phyloP scores from a whole-genome alignment of 441 rosid species.

The Pelargonium australe region DNA sequence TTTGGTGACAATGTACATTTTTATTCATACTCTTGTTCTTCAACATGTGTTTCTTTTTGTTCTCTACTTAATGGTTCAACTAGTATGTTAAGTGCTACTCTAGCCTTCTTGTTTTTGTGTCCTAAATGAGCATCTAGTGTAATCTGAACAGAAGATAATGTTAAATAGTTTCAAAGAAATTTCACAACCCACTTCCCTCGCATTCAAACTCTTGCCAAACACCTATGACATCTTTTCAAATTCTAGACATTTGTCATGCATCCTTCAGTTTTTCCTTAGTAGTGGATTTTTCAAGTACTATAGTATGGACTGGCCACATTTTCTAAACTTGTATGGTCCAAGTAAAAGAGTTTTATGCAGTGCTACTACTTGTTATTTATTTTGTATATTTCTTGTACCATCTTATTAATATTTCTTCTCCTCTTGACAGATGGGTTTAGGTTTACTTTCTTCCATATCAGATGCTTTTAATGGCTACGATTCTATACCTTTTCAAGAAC shows the following conservation, averaged over 20 bases:
- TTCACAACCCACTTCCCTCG: background rate
- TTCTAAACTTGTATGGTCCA: background rate
- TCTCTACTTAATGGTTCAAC: background rate
- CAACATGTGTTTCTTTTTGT: background rate
- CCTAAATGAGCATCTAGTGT: background rate
- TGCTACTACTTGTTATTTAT: background rate
- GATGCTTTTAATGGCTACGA: constrained; percentile 33
- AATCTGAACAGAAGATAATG: background rate
- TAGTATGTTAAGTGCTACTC: background rate
- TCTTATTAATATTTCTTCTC: constrained; percentile 11
- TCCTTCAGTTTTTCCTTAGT: background rate
- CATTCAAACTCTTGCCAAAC: background rate
- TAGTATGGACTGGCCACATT: background rate
- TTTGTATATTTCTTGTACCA: constrained; percentile 3
- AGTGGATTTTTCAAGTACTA: background rate
- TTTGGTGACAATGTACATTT: constrained; percentile 2
- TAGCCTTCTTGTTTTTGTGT: background rate
- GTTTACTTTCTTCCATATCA: constrained; percentile 42
- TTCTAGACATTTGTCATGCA: background rate
- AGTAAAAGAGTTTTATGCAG: background rate
- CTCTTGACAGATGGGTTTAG: constrained; percentile 51
- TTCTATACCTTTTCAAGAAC: constrained; percentile 35
- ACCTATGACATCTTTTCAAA: background rate
- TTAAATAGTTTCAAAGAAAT: background rate
- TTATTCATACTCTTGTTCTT: constrained; percentile 2